Evolutionary conservation across 768 basidiomycete genomes (phyloP), one percentile per base, ranked within the genome.

Genomic region (Amanita exitialis): DNA sequence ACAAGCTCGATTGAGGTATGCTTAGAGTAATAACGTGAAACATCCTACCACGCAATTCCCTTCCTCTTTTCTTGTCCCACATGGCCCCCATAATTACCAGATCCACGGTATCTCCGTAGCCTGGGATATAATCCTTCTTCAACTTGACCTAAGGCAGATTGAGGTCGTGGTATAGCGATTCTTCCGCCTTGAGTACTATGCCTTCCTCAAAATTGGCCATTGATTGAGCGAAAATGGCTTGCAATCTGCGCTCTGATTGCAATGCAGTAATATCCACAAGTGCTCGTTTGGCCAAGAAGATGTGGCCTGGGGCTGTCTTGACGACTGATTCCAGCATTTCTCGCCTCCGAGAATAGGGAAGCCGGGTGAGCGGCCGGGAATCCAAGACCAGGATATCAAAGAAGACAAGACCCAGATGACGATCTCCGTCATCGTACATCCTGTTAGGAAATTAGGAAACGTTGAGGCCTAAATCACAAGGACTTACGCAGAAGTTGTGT

Each of bases 61-160:
- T 67, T 3, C 76, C 93, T 7, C 93, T 75, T 32, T 83, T 76
- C 59, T 82, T 83, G 50, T 90, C 86, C 88, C 90, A 93, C 0
- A 75, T 68, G 16, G 82, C 90, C 1, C 79, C 93, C 16, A 95
- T 66, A 30, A 95, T 61, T 3, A 81, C 80, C 51, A 95, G 73
- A 62, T 93, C 90, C 13, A 93, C 57, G 4, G 79, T 75, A 63
- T 97, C 93, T 0, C 90, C 90, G 41, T 85, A 75, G 3, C 85
- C 85, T 1, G 82, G 80, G 35, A 97, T 90, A 55, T 95, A 95
- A 62, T 97, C 93, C 60, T 76, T 80, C 70, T 92, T 90, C 44
- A 90, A 59, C 67, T 96, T 95, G 25, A 93, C 82, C 91, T 92
- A 95, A 13, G 83, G 83, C 52, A 73, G 66, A 4, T 59, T 65